These are phyloP conservation scores for Penstemon eatonii DNA, from an alignment of 257 asterid genomes.

Conservation along the genomic window DNA sequence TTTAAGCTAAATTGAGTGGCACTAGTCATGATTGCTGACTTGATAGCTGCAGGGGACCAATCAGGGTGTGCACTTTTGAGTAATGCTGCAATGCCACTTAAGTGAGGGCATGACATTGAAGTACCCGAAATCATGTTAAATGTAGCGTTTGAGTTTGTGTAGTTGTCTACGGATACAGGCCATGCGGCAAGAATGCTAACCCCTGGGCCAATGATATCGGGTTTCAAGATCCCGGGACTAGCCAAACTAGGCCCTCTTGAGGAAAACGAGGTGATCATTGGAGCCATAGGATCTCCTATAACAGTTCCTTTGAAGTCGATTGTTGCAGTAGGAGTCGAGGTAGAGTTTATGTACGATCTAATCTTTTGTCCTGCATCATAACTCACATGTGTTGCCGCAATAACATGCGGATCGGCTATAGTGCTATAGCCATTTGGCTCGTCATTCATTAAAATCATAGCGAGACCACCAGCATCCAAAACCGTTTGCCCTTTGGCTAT, in stretches of 20 bases:
- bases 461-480: conserved; percentile 34
- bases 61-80: conserved; percentile 37
- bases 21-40: conserved; percentile 59
- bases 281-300: conserved; percentile 44
- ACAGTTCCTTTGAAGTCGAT: conserved; percentile 45
- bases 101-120: conserved; percentile 41
- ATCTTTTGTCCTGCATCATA: conserved; percentile 33
- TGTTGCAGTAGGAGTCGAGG: conserved; percentile 30
- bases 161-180: conserved; percentile 33
- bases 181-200: conserved; percentile 56
- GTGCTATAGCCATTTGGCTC: background rate
- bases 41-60: conserved; percentile 47
- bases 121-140: conserved; percentile 44
- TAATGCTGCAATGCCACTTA: conserved; percentile 41
- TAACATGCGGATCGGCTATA: conserved; percentile 12
- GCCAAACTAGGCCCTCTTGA: conserved; percentile 44
- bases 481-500: conserved; percentile 45
- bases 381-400: conserved; percentile 34
- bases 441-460: conserved; percentile 23
- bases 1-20: conserved; percentile 38
- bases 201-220: conserved; percentile 66
- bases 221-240: conserved; percentile 58
- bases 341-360: conserved; percentile 30
- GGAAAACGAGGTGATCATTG: conserved; percentile 45
- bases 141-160: conserved; percentile 4